Conservation (phyloP, 2,329 filamentous ascomycete species). For the Fusarium goolgardi region DNA sequence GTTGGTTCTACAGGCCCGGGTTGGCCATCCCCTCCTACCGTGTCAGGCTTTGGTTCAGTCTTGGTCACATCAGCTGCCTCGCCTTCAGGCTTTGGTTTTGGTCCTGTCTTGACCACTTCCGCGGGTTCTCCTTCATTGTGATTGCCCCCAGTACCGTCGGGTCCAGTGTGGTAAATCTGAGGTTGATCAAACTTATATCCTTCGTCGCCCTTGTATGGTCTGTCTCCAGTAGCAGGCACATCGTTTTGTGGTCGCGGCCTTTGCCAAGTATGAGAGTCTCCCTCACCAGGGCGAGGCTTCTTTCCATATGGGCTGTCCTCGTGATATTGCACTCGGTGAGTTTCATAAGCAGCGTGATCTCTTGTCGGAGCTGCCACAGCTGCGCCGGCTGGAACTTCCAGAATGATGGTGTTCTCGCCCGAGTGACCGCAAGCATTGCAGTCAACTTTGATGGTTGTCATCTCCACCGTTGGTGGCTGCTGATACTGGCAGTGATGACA, state of each 20-base stretch:
- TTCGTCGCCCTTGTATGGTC: not conserved
- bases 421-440: constrained; percentile 25
- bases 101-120: too few relatives aligned
- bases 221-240: not conserved
- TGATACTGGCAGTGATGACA: constrained; percentile 23
- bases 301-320: not conserved
- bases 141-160: not conserved
- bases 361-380: not conserved
- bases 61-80: not conserved
- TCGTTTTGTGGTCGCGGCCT: not conserved
- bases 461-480: constrained; percentile 7
- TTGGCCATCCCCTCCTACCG: not conserved
- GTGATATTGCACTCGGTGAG: not conserved
- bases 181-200: not conserved
- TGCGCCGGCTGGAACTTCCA: constrained; percentile 19
- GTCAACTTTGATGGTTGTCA: constrained; percentile 15
- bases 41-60: not conserved
- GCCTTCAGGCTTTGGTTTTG: too few relatives aligned
- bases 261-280: not conserved
- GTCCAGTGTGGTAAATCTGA: not conserved
- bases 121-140: not conserved
- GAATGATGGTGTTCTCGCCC: constrained; percentile 14
- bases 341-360: not conserved
- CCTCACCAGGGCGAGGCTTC: not conserved
- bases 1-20: not conserved